These are phyloP conservation scores for Macrophomina tecta DNA, from an alignment of 2,329 filamentous ascomycete species.

Conservation along the genomic window DNA sequence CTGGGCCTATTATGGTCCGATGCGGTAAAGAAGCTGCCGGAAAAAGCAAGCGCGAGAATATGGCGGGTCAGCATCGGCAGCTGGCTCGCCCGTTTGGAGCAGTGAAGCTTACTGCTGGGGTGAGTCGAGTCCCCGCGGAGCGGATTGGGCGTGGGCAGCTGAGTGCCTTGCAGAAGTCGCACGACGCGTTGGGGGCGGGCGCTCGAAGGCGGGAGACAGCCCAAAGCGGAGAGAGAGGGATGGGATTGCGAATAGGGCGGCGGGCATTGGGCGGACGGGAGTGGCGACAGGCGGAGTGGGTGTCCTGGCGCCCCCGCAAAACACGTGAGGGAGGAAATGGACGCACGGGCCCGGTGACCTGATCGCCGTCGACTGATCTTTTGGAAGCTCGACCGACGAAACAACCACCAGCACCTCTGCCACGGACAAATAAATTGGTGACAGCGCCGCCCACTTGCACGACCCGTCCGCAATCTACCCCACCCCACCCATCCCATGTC, in stretches of 20 bases:
- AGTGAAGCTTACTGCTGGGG: background rate
- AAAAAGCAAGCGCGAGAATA: background rate
- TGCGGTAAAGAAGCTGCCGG: background rate
- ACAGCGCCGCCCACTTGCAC: slow-evolving; percentile 7
- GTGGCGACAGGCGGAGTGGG: slow-evolving; percentile 9
- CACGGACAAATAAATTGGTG: slow-evolving; percentile 28
- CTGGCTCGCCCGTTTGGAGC: background rate
- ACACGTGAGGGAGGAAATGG: slow-evolving; percentile 13
- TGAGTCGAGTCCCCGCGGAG: background rate
- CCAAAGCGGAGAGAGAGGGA: slow-evolving; percentile 11
- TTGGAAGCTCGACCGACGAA: slow-evolving; percentile 15
- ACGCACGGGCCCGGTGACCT: slow-evolving; percentile 24
- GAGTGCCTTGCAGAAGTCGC: slow-evolving; percentile 4
- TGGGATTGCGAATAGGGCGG: slow-evolving; percentile 12
- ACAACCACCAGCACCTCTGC: slow-evolving; percentile 9
- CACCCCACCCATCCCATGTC: slow-evolving; percentile 6
- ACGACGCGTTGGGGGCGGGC: slow-evolving; percentile 3
- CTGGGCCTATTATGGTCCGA: slow-evolving; percentile 8
- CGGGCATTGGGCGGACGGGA: slow-evolving; percentile 13
- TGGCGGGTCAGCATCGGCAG: slow-evolving; percentile 7
- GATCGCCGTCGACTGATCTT: slow-evolving; percentile 27
- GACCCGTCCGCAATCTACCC: background rate
- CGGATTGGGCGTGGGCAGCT: background rate
- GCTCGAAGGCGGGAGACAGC: background rate
- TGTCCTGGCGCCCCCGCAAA: slow-evolving; percentile 17